A percentile compares a stretch with the other conserved stretches of the same genome.
These are phyloP conservation scores for Thermoascus crustaceus DNA, from an alignment of 2,329 filamentous ascomycete genomes.

Conservation along the genomic window DNA sequence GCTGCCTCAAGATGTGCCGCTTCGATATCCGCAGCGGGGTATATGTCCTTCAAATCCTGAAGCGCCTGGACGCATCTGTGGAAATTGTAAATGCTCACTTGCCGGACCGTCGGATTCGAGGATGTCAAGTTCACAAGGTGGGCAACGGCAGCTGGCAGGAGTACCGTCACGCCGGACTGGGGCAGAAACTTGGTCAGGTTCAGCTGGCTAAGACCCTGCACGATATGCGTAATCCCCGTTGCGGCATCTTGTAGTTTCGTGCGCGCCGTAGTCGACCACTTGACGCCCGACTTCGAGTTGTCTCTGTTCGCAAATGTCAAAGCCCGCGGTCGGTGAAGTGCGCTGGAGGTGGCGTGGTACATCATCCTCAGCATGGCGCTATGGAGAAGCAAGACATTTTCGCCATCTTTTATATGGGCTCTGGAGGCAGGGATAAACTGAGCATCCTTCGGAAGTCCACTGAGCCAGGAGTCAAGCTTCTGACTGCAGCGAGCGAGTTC, in stretches of 20 bases:
- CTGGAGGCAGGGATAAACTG: slow-evolving; percentile 56
- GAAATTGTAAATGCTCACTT: slow-evolving; percentile 66
- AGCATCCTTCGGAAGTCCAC: slow-evolving; percentile 60
- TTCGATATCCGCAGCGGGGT: slow-evolving; percentile 75
- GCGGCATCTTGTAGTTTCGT: slow-evolving; percentile 74
- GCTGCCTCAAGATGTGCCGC: slow-evolving; percentile 28
- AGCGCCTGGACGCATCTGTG: slow-evolving; percentile 79
- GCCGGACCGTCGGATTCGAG: slow-evolving; percentile 58
- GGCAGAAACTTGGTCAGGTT: slow-evolving; percentile 68
- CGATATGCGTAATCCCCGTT: slow-evolving; percentile 70
- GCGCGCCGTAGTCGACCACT: slow-evolving; percentile 63
- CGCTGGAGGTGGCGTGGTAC: slow-evolving; percentile 82
- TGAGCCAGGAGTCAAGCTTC: slow-evolving; percentile 66
- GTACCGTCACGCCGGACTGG: slow-evolving; percentile 76
- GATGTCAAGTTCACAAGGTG: slow-evolving; percentile 82
- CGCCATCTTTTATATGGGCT: slow-evolving; percentile 47
- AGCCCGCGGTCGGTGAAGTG: slow-evolving; percentile 78
- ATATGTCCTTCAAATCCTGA: slow-evolving; percentile 72
- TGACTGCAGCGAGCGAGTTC: slow-evolving; percentile 67
- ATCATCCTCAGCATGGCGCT: slow-evolving; percentile 82
- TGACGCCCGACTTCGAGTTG: slow-evolving; percentile 40
- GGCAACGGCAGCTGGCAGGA: slow-evolving; percentile 80
- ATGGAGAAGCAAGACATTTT: slow-evolving; percentile 52
- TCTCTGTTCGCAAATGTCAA: slow-evolving; percentile 50
- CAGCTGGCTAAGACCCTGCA: slow-evolving; percentile 61